Percentiles rank a stretch among this genome's conserved stretches.
Conservation (phyloP, 176 grass and related monocot genomes). For the Carex kokanica region DNA sequence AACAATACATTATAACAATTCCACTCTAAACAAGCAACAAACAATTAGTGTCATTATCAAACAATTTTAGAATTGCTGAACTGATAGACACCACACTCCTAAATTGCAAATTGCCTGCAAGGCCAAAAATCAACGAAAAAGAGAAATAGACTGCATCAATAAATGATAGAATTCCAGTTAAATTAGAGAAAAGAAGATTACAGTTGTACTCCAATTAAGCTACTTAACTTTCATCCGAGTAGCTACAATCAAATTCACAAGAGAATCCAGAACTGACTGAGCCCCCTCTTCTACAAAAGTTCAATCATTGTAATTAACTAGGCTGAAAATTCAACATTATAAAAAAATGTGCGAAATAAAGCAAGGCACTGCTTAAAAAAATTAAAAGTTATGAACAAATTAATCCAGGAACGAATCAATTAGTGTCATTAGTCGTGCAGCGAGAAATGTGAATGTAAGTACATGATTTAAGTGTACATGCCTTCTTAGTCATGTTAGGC, state of each 20-base stretch:
- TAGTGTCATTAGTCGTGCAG: too few relatives aligned
- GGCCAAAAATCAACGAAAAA: slow-evolving; percentile 13
- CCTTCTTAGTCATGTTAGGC: too few relatives aligned
- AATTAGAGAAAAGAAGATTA: not conserved
- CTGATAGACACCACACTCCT: slow-evolving; percentile 69
- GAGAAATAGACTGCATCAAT: not conserved
- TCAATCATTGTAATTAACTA: slow-evolving; percentile 19
- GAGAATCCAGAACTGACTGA: slow-evolving; percentile 41
- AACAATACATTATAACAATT: too few relatives aligned
- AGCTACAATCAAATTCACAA: slow-evolving; percentile 56
- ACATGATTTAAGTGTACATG: too few relatives aligned
- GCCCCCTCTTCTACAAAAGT: slow-evolving; percentile 41
- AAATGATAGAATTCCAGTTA: not conserved
- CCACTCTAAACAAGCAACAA: too few relatives aligned
- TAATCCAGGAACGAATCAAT: too few relatives aligned
- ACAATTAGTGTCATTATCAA: too few relatives aligned
- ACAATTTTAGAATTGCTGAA: slow-evolving; percentile 88
- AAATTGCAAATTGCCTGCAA: slow-evolving; percentile 73
- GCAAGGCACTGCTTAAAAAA: too few relatives aligned
- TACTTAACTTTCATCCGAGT: slow-evolving; percentile 62
- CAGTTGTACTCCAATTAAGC: not conserved
- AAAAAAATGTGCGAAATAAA: not conserved
- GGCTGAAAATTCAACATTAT: not conserved
- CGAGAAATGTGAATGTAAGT: too few relatives aligned
- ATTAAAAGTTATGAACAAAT: too few relatives aligned